phyloP scores from a whole-genome alignment of 225 moss, liverwort and hornwort genomes.

The Bryum argenteum region DNA sequence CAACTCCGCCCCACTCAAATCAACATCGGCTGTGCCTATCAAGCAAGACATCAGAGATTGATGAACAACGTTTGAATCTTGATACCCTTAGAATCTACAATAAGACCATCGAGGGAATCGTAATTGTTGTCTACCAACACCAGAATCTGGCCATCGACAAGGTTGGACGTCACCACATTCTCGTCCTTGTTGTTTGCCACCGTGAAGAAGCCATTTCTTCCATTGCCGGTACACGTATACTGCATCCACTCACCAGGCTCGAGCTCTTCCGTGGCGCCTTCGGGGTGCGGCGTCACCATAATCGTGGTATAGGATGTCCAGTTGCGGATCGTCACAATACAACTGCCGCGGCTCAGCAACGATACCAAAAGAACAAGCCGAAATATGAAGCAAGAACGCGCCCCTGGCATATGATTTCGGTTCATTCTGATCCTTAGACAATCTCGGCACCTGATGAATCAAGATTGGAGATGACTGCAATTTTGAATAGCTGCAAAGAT shows the following conservation, averaged over 20 bases:
- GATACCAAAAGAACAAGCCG: conserved; percentile 33
- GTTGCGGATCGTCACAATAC: conserved; percentile 43
- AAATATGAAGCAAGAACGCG: conserved; percentile 11
- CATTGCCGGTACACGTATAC: conserved; percentile 45
- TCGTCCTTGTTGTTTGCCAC: conserved; percentile 39
- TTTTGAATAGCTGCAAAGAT: neutral
- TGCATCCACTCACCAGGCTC: conserved; percentile 37
- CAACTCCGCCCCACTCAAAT: conserved; percentile 24
- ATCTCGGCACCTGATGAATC: conserved; percentile 5
- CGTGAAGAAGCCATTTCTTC: conserved; percentile 43
- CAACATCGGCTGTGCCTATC: neutral
- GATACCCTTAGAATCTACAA: conserved; percentile 39
- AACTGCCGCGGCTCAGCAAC: conserved; percentile 25
- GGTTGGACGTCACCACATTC: conserved; percentile 34
- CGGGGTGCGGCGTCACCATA: conserved; percentile 30
- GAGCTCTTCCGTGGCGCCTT: conserved; percentile 36
- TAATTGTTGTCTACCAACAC: conserved; percentile 38
- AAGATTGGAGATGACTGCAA: neutral
- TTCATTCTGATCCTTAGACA: conserved; percentile 20
- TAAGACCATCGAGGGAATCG: conserved; percentile 40
- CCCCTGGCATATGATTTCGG: conserved; percentile 14
- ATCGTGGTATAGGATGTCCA: conserved; percentile 35
- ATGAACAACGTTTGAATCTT: conserved; percentile 38
- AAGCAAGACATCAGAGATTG: conserved; percentile 30
- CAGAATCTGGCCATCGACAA: conserved; percentile 40